Conservation (phyloP, 441 rosid species). For the Melastoma candidum region DNA sequence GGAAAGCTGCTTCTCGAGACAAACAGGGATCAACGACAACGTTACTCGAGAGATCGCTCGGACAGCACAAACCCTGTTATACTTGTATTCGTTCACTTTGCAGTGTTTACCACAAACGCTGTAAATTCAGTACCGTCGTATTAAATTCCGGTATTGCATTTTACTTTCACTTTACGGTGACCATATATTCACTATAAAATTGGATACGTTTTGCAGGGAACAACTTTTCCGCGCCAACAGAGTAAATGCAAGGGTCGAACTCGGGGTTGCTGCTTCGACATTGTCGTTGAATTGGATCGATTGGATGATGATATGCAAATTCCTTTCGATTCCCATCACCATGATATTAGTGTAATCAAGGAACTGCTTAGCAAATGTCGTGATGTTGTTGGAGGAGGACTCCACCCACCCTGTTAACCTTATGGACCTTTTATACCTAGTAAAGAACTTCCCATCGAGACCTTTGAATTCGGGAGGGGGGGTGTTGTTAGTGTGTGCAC, state of each 20-base stretch:
- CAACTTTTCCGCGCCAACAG: not conserved
- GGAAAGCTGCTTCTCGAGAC: too few species aligned
- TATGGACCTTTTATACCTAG: slow-evolving; percentile 46
- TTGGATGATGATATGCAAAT: slow-evolving; percentile 59
- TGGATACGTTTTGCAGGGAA: too few species aligned
- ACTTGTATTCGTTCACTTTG: too few species aligned
- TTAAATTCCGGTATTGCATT: too few species aligned
- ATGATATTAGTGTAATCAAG: slow-evolving; percentile 43
- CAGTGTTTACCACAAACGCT: too few species aligned
- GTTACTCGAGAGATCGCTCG: too few species aligned
- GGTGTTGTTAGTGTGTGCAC: too few species aligned
- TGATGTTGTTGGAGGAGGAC: slow-evolving; percentile 53
- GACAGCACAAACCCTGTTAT: too few species aligned
- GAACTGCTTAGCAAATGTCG: slow-evolving; percentile 34
- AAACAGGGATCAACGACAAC: too few species aligned
- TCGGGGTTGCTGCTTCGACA: slow-evolving; percentile 24
- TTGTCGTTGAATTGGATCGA: slow-evolving; percentile 36
- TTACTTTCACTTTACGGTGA: too few species aligned
- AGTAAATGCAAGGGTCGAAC: slow-evolving; percentile 15
- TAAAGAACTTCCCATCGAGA: slow-evolving; percentile 47
- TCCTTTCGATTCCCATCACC: slow-evolving; percentile 43
- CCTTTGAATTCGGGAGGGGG: slow-evolving; percentile 28
- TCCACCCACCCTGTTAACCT: slow-evolving; percentile 48
- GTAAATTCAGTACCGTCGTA: too few species aligned
- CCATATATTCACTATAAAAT: too few species aligned